Base-by-base conservation (phyloP, 192 early-diverging fungal species). In the Backusella tarrabulga region DNA sequence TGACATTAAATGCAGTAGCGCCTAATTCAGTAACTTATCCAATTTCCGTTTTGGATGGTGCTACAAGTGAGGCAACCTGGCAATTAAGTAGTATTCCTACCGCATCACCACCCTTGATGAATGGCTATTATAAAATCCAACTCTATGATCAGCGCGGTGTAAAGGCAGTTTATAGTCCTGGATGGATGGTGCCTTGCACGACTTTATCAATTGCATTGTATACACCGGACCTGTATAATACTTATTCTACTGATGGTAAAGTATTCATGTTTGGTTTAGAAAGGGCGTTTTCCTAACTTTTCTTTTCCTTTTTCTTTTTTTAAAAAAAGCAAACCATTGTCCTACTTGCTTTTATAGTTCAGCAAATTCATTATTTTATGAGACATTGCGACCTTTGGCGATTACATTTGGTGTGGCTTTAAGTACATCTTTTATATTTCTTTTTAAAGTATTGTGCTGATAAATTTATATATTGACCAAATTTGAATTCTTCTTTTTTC, bases 111-210 rank as follows among this genome's bases (percentile, higher is more conserved):
- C 81, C 81, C n/a, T 69, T 83, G 66, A 75, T 79, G 63, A 79
- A 79, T 41, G 81, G 77, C 5, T 73, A 38, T 35, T 83, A 83
- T 66, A 79, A 78, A 11, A 83, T 83, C 17, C 70, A 73, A 32
- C 26, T 83, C 1, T 77, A 77, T 44, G 81, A 83, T 68, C 81
- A 83, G 60, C 81, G 78, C 32, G 81, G 81, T 34, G 38, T 71
- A 15, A 72, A 66, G 6, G 78, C 72, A 9, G 41, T 41, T 15
- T 40, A 75, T 44, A 56, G 40, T 17, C 74, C 74, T 19, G 81
- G 81, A 6, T 83, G 81, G 81, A 60, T 79, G 11, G 23, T 54
- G 0, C 81, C 81, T 3, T 50, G 74, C 21, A 68, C 70, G 11
- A 56, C 67, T 11, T 44, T 83, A 19, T 77, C 81, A 19, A 75